phyloP scores from a whole-genome alignment of 1,139 yeast genomes.

The Geotrichum bryndzae region DNA sequence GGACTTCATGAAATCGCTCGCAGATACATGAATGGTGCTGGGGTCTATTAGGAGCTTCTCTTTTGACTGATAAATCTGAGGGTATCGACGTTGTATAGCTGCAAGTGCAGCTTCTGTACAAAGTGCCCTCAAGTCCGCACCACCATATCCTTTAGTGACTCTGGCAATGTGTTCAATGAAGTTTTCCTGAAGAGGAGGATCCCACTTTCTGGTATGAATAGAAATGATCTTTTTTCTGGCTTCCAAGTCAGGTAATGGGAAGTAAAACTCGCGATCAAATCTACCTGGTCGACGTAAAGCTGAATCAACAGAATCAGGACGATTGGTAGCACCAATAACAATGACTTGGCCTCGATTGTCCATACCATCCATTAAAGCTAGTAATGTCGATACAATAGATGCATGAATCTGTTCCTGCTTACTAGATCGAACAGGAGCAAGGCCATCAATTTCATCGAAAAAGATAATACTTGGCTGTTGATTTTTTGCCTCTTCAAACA shows the following conservation, averaged over 20 bases:
- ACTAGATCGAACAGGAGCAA: constrained; percentile 95
- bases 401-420: constrained; percentile 98
- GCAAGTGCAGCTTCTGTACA: constrained; percentile 94
- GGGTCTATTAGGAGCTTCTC: constrained; percentile 75
- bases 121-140: constrained; percentile 91
- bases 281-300: constrained; percentile 96
- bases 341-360: constrained; percentile 95
- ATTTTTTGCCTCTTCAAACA: constrained; percentile 93
- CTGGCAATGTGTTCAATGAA: constrained; percentile 67
- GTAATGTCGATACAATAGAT: constrained; percentile 85
- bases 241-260: constrained; percentile 80
- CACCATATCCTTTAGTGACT: constrained; percentile 93
- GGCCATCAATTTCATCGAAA: constrained; percentile 96
- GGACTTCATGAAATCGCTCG: constrained; percentile 83
- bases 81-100: constrained; percentile 86
- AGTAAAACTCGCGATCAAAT: constrained; percentile 93
- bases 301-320: constrained; percentile 97
- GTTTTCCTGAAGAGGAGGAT: constrained; percentile 54
- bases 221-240: constrained; percentile 73
- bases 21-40: constrained; percentile 62
- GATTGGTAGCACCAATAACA: constrained; percentile 94
- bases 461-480: constrained; percentile 94
- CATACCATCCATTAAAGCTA: constrained; percentile 99
- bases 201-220: constrained; percentile 89
- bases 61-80: constrained; percentile 78